Conservation (phyloP, 1,284 basidiomycete species). For the Sporisorium scitamineum region DNA sequence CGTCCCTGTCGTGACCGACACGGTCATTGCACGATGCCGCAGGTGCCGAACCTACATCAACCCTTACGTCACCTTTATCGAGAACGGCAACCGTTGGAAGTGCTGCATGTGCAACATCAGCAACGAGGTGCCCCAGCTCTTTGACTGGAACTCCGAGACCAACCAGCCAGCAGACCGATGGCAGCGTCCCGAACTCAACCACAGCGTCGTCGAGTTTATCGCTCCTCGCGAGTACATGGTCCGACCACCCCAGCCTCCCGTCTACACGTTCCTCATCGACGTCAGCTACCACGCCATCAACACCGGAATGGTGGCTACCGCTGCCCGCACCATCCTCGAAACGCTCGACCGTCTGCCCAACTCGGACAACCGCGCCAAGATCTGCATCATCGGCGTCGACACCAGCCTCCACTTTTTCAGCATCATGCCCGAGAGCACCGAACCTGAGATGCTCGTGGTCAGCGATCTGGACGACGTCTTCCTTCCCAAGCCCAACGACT, state of each 20-base stretch:
- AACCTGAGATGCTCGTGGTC: slow-evolving; percentile 95
- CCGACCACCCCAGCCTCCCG: slow-evolving; percentile 94
- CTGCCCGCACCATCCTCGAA: slow-evolving; percentile 93
- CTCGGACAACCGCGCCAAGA: slow-evolving; percentile 90
- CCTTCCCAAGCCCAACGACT: slow-evolving; percentile 93
- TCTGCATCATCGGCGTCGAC: slow-evolving; percentile 93
- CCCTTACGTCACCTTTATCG: slow-evolving; percentile 97
- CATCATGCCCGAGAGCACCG: slow-evolving; percentile 80
- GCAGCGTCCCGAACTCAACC: slow-evolving; percentile 91
- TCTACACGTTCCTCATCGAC: slow-evolving; percentile 97
- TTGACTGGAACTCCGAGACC: slow-evolving; percentile 95
- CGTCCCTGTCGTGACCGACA: slow-evolving; percentile 90
- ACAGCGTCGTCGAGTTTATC: slow-evolving; percentile 93
- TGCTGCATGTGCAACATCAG: slow-evolving; percentile 99
- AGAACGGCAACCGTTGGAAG: slow-evolving; percentile 98
- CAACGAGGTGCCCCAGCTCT: slow-evolving; percentile 97
- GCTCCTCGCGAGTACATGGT: slow-evolving; percentile 99
- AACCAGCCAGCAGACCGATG: slow-evolving; percentile 97
- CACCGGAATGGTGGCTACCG: slow-evolving; percentile 93
- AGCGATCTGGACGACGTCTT: slow-evolving; percentile 97
- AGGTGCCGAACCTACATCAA: slow-evolving; percentile 99
- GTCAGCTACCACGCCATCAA: slow-evolving; percentile 87
- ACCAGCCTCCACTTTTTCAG: slow-evolving; percentile 97
- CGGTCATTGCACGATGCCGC: slow-evolving; percentile 95
- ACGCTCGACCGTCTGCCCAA: slow-evolving; percentile 95